These are phyloP conservation scores for Didymella glomerata DNA, from an alignment of 2,329 filamentous ascomycete species.

Conservation along the genomic window DNA sequence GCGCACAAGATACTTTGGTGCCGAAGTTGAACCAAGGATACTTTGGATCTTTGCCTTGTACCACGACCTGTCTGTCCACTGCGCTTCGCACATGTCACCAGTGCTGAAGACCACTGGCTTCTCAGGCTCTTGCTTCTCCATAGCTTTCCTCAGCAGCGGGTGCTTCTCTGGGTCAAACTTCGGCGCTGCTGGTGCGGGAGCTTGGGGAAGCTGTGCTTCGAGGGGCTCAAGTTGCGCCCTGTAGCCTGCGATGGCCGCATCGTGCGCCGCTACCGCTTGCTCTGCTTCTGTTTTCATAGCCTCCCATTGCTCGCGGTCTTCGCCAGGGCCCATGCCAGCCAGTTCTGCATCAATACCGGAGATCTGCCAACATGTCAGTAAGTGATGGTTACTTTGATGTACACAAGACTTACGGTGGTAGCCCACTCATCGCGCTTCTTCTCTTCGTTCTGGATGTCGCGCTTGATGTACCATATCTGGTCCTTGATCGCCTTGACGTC, in stretches of 20 bases:
- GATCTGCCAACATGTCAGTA: slow-evolving; percentile 8
- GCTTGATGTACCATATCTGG: slow-evolving; percentile 38
- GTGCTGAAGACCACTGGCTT: slow-evolving; percentile 72
- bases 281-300: slow-evolving; percentile 85
- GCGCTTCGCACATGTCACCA: slow-evolving; percentile 88
- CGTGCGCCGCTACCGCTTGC: slow-evolving; percentile 79
- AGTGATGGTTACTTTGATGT: neutral
- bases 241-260: slow-evolving; percentile 73
- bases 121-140: slow-evolving; percentile 50
- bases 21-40: slow-evolving; percentile 89
- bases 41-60: slow-evolving; percentile 93
- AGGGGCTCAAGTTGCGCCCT: slow-evolving; percentile 71
- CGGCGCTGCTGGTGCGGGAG: slow-evolving; percentile 38
- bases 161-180: slow-evolving; percentile 86
- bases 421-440: slow-evolving; percentile 33
- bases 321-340: slow-evolving; percentile 67
- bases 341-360: slow-evolving; percentile 16
- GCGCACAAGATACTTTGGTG: slow-evolving; percentile 91
- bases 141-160: slow-evolving; percentile 69
- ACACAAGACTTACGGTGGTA: slow-evolving; percentile 17
- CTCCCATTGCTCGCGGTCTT: slow-evolving; percentile 79
- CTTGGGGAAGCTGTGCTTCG: slow-evolving; percentile 59
- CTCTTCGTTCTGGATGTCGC: slow-evolving; percentile 35
- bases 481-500: slow-evolving; percentile 41
- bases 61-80: slow-evolving; percentile 90